Conservation (phyloP, 805 yeast genomes). For the Jamesozyma piceae region DNA sequence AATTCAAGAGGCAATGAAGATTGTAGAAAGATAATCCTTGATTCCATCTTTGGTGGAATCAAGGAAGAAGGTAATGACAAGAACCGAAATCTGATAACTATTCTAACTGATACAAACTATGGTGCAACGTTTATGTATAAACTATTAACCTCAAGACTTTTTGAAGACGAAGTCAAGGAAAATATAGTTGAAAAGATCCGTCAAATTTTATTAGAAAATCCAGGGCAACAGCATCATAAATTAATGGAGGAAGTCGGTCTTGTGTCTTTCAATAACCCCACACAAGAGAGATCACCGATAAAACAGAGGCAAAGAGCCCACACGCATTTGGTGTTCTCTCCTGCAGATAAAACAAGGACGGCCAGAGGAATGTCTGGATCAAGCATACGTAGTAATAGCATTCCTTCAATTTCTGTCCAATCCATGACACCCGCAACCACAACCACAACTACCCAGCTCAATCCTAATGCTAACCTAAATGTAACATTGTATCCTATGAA, state of each 20-base stretch:
- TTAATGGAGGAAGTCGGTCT: conserved; percentile 89
- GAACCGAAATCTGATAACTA: conserved; percentile 35
- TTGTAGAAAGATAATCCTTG: conserved; percentile 53
- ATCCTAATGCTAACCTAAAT: neutral
- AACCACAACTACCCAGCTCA: neutral
- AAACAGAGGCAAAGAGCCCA: conserved; percentile 1
- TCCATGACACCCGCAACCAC: conserved; percentile 4
- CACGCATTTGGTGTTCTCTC: neutral
- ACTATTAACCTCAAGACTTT: conserved; percentile 54
- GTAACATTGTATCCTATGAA: neutral
- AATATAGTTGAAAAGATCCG: conserved; percentile 55
- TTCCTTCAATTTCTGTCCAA: neutral
- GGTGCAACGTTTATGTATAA: conserved; percentile 75
- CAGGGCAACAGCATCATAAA: conserved; percentile 65
- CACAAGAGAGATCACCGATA: conserved; percentile 3
- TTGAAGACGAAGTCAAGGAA: conserved; percentile 47
- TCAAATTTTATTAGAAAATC: conserved; percentile 49
- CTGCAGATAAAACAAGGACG: conserved; percentile 13
- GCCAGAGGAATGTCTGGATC: conserved; percentile 23
- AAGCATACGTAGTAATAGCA: conserved; percentile 20
- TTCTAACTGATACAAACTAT: conserved; percentile 53
- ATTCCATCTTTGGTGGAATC: conserved; percentile 49
- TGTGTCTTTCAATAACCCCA: conserved; percentile 2
- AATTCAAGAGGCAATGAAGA: conserved; percentile 55
- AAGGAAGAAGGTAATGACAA: neutral